Evolutionary conservation across 2,329 filamentous ascomycete species (phyloP).

Genomic region (Dactylellina haptotyla): DNA sequence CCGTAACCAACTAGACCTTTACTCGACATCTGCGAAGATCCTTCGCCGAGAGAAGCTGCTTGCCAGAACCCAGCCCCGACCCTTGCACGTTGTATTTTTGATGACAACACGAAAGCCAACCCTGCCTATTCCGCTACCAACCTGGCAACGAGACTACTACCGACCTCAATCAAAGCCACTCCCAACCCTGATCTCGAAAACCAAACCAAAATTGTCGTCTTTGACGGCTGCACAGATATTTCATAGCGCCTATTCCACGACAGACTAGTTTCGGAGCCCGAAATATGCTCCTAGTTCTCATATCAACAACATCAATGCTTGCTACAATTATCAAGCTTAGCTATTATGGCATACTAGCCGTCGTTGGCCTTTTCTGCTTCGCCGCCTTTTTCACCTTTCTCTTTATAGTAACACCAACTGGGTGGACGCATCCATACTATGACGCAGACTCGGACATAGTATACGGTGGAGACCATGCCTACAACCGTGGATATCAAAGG

Average conservation of each 20-base stretch:
- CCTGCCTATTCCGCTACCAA: too few species aligned
- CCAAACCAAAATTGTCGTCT: too few species aligned
- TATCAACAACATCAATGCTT: not conserved
- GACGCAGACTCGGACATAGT: not conserved
- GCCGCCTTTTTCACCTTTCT: conserved; percentile 11
- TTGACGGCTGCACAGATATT: too few species aligned
- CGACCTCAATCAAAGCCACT: not conserved
- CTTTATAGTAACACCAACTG: conserved; percentile 38
- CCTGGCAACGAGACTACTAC: too few species aligned
- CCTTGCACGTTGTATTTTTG: conserved; percentile 1
- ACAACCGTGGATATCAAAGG: not conserved
- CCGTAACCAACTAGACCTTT: too few species aligned
- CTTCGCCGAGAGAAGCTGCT: not conserved
- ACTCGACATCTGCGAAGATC: too few species aligned
- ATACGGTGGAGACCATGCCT: conserved; percentile 1
- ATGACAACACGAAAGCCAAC: not conserved
- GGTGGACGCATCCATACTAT: conserved; percentile 36
- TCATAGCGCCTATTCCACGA: too few species aligned
- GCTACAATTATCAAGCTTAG: not conserved
- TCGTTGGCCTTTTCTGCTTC: not conserved
- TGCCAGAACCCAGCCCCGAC: not conserved
- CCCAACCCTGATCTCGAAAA: not conserved
- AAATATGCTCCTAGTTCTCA: too few species aligned
- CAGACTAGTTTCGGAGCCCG: too few species aligned
- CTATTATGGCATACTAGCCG: conserved; percentile 1